These are phyloP conservation scores for Rhizopus sp. DNA, from an alignment of 371 early-diverging fungal species.

Conservation along the genomic window DNA sequence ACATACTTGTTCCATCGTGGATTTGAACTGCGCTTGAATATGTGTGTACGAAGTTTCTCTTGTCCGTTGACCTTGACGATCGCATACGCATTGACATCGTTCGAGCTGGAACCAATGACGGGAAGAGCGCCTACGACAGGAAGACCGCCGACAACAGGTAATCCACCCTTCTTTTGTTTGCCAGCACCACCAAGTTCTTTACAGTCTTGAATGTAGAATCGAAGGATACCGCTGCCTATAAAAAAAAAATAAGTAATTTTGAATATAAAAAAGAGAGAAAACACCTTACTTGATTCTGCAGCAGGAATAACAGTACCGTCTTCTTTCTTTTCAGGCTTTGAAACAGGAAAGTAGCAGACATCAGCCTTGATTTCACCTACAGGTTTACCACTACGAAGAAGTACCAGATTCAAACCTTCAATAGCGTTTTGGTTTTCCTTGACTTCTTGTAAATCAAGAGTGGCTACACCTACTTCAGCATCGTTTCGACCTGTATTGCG, in stretches of 20 bases:
- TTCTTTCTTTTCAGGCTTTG: constrained; percentile 31
- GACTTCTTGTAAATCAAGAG: constrained; percentile 50
- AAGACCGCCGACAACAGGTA: constrained; percentile 25
- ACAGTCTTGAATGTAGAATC: constrained; percentile 43
- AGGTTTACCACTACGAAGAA: constrained; percentile 27
- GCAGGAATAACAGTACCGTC: constrained; percentile 33
- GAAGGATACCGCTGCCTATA: constrained; percentile 40
- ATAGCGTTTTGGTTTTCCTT: constrained; percentile 36
- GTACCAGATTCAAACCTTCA: constrained; percentile 31
- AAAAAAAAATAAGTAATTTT: constrained; percentile 2
- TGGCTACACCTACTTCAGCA: constrained; percentile 44
- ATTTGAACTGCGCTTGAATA: constrained; percentile 38
- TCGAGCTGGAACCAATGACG: constrained; percentile 17
- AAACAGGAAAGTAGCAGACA: constrained; percentile 31
- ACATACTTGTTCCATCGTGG: constrained; percentile 45
- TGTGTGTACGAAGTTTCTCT: constrained; percentile 27
- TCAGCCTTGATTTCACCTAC: constrained; percentile 40
- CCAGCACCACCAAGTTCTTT: constrained; percentile 32
- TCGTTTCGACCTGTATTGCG: constrained; percentile 33
- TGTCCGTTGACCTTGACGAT: constrained; percentile 36
- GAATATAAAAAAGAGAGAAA: neutral
- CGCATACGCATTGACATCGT: constrained; percentile 38
- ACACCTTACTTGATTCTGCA: constrained; percentile 24
- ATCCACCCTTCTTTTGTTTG: constrained; percentile 21
- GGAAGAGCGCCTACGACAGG: constrained; percentile 27